Percentiles rank a stretch among this genome's conserved stretches.
phyloP scores from a whole-genome alignment of 768 basidiomycete species.

The Lactarius psammicola region DNA sequence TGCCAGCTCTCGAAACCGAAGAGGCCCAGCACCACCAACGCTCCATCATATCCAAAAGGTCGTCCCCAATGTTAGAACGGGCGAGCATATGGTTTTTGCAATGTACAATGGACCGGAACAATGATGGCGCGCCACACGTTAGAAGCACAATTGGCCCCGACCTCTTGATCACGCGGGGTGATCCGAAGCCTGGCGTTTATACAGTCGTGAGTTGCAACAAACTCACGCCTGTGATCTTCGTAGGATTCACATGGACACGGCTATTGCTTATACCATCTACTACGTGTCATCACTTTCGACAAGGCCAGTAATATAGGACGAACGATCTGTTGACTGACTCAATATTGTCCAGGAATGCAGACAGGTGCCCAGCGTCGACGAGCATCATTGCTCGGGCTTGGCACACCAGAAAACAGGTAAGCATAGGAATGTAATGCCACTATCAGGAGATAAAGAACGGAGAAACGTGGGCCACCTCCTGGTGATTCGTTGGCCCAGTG shows the following conservation, averaged over 20 bases:
- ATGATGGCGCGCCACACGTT: neutral
- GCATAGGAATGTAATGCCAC: neutral
- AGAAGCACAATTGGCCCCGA: neutral
- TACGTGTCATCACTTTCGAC: neutral
- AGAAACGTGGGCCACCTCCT: neutral
- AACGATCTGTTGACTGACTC: neutral
- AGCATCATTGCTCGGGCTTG: neutral
- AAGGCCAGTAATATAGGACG: neutral
- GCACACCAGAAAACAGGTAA: neutral
- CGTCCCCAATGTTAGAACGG: neutral
- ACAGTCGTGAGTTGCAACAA: neutral
- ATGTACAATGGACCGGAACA: neutral
- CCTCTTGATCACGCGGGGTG: neutral
- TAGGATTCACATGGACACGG: neutral
- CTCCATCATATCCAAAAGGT: neutral
- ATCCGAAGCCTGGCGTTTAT: neutral
- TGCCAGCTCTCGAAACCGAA: no score
- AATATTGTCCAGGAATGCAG: neutral
- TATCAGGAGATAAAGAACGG: neutral
- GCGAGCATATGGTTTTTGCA: neutral
- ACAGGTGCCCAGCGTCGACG: neutral
- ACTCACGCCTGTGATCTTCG: neutral
- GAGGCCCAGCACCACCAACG: neutral
- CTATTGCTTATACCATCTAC: neutral
- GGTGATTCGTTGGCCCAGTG: neutral